Base-by-base conservation (phyloP, 2,329 filamentous ascomycete genomes). In the Calonectria leucothoes region DNA sequence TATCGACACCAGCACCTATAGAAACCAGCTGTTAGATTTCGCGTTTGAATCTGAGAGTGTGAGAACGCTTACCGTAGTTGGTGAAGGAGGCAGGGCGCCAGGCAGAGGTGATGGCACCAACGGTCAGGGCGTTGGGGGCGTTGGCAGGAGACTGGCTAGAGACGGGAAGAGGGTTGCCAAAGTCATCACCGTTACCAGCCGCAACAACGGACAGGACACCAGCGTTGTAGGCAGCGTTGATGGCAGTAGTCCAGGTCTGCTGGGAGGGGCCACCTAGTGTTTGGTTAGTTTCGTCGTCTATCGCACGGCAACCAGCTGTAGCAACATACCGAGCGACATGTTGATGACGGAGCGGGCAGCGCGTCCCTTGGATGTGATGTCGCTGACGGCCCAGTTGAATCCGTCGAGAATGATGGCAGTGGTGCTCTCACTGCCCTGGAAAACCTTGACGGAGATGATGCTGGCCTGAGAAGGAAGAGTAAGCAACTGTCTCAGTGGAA, bases 121-220 rank as follows among this genome's bases (percentile, higher is more conserved):
- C 88, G 6, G 89, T 90, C 79, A 89, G 86, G 61, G 85, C 89
- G 42, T 81, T 81, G 7, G 86, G 66, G 37, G 84, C 86, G 7
- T 85, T 87, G 69, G 87, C 86, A 2, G 88, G 87, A 20, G 88
- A 89, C 76, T 81, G 84, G 79, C 81, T 81, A 37, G 82, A 79
- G 1, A 88, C 87, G 72, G 88, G 82, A 5, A 76, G 77, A 49
- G 80, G 80, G 51, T 63, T 69, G 23, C 77, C 78, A 3, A 48
- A 35, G 0, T 2, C 73, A 67, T 84, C 83, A 65, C 81, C 81
- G 75, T 89, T 89, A 7, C 88, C 88, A 15, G 87, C 87, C 2
- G 87, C 87, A 11, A 87, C 86, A 49, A 85, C 84, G 4, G 87
- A 82, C 72, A 87, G 84, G 27, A 89, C 78, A 27, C 86, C 87